Base-by-base conservation (phyloP, 2,329 filamentous ascomycete species). In the Diplocarpon rosae region DNA sequence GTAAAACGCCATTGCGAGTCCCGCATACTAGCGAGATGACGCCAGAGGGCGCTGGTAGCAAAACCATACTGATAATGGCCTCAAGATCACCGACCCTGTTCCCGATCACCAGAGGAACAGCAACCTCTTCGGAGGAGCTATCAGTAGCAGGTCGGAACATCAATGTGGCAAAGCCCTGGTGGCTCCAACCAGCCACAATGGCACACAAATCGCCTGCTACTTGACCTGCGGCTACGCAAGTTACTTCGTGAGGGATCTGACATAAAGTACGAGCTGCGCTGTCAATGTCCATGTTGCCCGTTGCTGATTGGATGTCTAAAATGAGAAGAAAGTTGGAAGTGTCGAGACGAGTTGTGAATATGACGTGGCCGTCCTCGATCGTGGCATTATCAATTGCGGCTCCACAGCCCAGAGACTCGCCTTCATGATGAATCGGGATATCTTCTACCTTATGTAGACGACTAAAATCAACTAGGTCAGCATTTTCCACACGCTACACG, bases 1-100 rank as follows among this genome's bases (percentile, higher is more conserved):
- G 29, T 2, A 59, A 33, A n/a, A 53, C 43, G 4, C 59, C 59
- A 42, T 57, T 59, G 12, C 54, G 50, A 28, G 58, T 59, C 14
- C 59, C 59, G 37, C 58, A 59, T 6, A 60, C 39, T 10, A 60
- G 17, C 9, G 49, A 40, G 12, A 60, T 33, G 14, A 43, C 39
- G 8, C 47, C 43, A 24, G 42, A 14, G 7, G 35, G 27, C 2
- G 34, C 16, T 7, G 39, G 31, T 9, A 43, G 33, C 12, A 55
- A 34, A n/a, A 49, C 49, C 14, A 60, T 52, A 42, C 58, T 61
- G 28, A 50, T 48, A 13, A 60, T 46, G 27, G 52, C 52, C 43
- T 55, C 56, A 20, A 55, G 37, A 20, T 43, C 16, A 15, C 45
- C 28, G 3, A 30, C 17, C 2, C 29, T 38, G 10, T 41, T 15